Base-by-base conservation (phyloP, 306 rosid species). In the Begonia masoniana region DNA sequence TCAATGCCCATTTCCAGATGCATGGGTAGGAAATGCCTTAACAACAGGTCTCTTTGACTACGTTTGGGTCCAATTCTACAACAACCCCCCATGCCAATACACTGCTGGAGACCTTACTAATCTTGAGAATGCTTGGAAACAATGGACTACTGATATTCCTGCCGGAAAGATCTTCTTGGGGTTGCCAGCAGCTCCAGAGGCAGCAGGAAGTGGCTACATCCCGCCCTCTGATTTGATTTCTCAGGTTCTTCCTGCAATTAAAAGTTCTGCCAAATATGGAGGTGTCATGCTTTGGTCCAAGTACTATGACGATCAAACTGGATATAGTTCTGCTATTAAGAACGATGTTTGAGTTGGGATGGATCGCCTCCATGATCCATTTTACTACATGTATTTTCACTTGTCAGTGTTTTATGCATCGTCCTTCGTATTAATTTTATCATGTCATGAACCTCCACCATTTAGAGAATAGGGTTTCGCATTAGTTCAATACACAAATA, bases 21-120 rank as follows among this genome's bases (percentile, higher is more conserved):
- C 62, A 0, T 66, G 67, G 54, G 55, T 79, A 9, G 72, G 63
- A 10, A 0, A 54, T 0, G 84, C 93, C 0, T 67, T 83, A 7
- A 46, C 62, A 35, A 79, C 93, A 0, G 84, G 93, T 0, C 12
- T 79, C 11, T 79, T 83, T 51, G 83, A 79, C 47, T 67, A 50
- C 12, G 84, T 83, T 9, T 83, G 87, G 86, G 86, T 84, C 36
- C 95, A 84, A 60, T 84, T 84, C 68, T 84, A 78, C 64, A 84
- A 84, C 74, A 84, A 84, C 50, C 62, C 71, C 43, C 56, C 13
- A 0, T 83, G 96, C 52, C 77, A 73, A 2, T 87, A 69, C 16
- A 52, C 48, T 35, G 14, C 47, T n/a, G 76, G 74, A 0, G 67
- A 76, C 50, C 50, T 45, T 12, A 15, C 63, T 51, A 72, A 64